Conservation (phyloP, 148 eudicot genomes). For the Rhododendron molle region DNA sequence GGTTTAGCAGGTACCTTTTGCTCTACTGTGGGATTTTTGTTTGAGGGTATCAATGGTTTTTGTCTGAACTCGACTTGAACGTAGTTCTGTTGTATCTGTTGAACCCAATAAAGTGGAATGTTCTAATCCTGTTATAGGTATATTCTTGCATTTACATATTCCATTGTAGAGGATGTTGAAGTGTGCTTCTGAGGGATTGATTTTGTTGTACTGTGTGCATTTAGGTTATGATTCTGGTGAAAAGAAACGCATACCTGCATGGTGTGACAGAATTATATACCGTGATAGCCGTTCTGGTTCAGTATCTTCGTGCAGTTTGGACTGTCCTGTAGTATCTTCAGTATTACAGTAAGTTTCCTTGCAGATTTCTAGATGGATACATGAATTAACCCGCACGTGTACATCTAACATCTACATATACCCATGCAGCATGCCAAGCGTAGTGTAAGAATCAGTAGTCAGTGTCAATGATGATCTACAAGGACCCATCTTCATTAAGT, state of each 20-base stretch:
- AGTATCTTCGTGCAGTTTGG: conserved; percentile 73
- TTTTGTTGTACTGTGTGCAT: not conserved
- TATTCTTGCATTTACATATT: not conserved
- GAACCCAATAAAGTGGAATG: not conserved
- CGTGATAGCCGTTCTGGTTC: conserved; percentile 85
- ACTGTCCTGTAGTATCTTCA: conserved; percentile 89
- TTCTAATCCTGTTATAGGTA: not conserved
- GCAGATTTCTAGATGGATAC: not conserved
- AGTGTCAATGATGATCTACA: not conserved
- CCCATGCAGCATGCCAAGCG: not conserved
- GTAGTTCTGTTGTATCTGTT: not conserved
- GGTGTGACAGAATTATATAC: conserved; percentile 94
- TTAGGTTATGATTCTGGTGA: conserved; percentile 97
- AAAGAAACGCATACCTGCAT: conserved; percentile 96
- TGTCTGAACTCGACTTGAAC: not conserved
- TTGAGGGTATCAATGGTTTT: not conserved
- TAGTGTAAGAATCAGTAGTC: not conserved
- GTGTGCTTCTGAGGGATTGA: not conserved
- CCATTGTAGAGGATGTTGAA: not conserved
- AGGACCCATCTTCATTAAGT: not conserved
- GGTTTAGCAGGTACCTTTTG: conserved; percentile 77
- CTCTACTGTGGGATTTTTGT: not conserved
- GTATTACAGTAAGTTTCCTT: conserved; percentile 55
- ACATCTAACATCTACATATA: not conserved
- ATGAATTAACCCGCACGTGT: not conserved